These are phyloP conservation scores for Polysphondylium violaceum DNA, from an alignment of 78 protist species.

Conservation along the genomic window DNA sequence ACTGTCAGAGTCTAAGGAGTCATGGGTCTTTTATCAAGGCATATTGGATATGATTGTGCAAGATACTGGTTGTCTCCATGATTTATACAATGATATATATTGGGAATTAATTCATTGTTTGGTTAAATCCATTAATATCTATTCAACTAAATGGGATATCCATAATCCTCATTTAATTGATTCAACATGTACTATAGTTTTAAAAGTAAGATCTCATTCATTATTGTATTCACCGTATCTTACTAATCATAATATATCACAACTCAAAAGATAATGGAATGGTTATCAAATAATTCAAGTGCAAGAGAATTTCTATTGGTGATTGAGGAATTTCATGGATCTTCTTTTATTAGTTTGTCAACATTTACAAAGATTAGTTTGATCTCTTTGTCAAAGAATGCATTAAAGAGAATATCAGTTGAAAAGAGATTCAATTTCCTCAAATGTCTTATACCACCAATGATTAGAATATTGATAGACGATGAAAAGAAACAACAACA, in stretches of 20 bases:
- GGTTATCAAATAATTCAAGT: conserved; percentile 65
- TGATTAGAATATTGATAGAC: conserved; percentile 16
- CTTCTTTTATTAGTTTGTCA: conserved; percentile 46
- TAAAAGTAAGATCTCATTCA: conserved; percentile 5
- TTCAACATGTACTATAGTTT: background rate
- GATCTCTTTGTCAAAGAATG: conserved; percentile 28
- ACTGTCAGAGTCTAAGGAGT: background rate
- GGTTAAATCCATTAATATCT: conserved; percentile 14
- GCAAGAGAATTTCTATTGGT: conserved; percentile 73
- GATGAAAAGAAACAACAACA: background rate
- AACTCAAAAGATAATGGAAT: conserved; percentile 33
- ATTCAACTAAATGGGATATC: conserved; percentile 15
- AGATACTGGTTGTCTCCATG: conserved; percentile 3
- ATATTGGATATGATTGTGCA: background rate
- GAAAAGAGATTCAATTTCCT: conserved; percentile 73
- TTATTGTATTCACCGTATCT: background rate
- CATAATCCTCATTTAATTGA: background rate
- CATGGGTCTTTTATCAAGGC: background rate
- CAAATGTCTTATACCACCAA: conserved; percentile 33
- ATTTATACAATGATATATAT: conserved; percentile 25
- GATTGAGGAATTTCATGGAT: conserved; percentile 39
- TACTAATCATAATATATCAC: background rate
- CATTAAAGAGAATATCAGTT: conserved; percentile 34
- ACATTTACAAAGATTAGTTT: conserved; percentile 26
- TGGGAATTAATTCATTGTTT: conserved; percentile 58